These are phyloP conservation scores for Pneumocystis carinii DNA, from an alignment of 1,139 yeast genomes.

Conservation along the genomic window DNA sequence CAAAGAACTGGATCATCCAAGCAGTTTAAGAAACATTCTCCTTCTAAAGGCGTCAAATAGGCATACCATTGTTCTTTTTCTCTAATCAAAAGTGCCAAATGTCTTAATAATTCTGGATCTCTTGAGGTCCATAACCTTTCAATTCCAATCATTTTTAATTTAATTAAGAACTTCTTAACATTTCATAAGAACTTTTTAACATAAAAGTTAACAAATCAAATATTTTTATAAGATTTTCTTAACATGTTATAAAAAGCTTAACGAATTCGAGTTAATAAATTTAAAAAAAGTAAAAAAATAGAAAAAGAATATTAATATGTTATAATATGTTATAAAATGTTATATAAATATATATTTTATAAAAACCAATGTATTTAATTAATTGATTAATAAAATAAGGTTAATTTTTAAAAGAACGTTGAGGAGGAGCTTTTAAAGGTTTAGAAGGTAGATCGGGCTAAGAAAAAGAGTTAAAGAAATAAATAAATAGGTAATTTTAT, in stretches of 20 bases:
- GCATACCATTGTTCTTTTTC: neutral
- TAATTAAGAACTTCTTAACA: neutral
- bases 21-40: neutral
- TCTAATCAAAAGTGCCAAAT: neutral
- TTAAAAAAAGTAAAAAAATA: no score
- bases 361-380: no score
- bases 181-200: neutral
- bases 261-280: no score
- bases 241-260: no score
- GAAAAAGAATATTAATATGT: no score
- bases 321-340: no score
- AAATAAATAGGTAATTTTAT: conserved; percentile 17
- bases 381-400: no score
- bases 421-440: conserved; percentile 8
- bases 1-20: neutral
- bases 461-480: neutral
- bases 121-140: neutral
- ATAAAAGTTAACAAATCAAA: no score
- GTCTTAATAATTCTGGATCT: neutral
- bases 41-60: neutral
- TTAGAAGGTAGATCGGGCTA: conserved; percentile 11
- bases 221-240: no score
- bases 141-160: neutral
- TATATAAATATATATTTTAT: no score
- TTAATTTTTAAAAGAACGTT: no score